Conservation (phyloP, 192 early-diverging fungal genomes). For the Gorgonomyces haynaldii region DNA sequence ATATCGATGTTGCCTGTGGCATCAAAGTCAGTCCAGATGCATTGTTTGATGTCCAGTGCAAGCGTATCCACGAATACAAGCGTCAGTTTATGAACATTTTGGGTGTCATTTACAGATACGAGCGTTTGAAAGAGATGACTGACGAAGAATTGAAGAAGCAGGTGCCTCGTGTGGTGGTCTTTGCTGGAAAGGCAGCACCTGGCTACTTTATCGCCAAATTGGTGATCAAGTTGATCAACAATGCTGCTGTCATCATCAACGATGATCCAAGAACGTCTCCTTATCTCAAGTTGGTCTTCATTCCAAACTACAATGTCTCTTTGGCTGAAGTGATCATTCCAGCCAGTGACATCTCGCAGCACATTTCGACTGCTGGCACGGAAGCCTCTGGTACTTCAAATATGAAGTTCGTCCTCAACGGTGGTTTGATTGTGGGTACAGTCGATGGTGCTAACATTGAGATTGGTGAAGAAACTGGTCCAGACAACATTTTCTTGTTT, state of each 20-base stretch:
- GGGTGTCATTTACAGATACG: slow-evolving; percentile 88
- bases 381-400: slow-evolving; percentile 98
- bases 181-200: slow-evolving; percentile 94
- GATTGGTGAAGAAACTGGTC: slow-evolving; percentile 90
- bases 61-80: slow-evolving; percentile 99
- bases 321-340: slow-evolving; percentile 93
- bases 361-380: slow-evolving; percentile 98
- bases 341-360: slow-evolving; percentile 97
- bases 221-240: slow-evolving; percentile 98
- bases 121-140: slow-evolving; percentile 67
- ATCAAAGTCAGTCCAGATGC: slow-evolving; percentile 74
- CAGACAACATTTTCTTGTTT: slow-evolving; percentile 98
- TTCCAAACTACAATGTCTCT: slow-evolving; percentile 98
- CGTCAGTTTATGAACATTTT: slow-evolving; percentile 99
- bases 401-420: slow-evolving; percentile 99
- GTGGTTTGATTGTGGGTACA: slow-evolving; percentile 94
- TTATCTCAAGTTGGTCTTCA: slow-evolving; percentile 76
- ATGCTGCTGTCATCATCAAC: slow-evolving; percentile 80
- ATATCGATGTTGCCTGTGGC: slow-evolving; percentile 59
- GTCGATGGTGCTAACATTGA: slow-evolving; percentile 99
- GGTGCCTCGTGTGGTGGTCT: slow-evolving; percentile 81
- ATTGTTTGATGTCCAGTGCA: slow-evolving; percentile 93
- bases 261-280: slow-evolving; percentile 67
- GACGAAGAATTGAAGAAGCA: slow-evolving; percentile 50
- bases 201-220: slow-evolving; percentile 99